A percentile compares a stretch with the other conserved stretches of the same genome.
These are phyloP conservation scores for Spathaspora hagerdaliae DNA, from an alignment of 805 yeast genomes.

Conservation along the genomic window DNA sequence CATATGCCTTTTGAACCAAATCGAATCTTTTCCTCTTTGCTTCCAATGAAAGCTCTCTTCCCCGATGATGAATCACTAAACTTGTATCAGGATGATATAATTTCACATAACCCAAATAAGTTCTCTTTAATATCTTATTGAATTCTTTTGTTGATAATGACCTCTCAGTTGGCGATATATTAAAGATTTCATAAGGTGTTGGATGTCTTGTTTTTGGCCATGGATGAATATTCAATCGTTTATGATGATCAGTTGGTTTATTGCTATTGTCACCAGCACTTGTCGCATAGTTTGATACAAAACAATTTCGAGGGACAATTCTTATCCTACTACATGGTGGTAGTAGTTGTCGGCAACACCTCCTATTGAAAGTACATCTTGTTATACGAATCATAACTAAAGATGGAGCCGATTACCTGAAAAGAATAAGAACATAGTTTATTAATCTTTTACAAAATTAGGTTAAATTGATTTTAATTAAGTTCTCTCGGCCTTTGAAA, in stretches of 20 bases:
- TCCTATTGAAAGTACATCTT: no score
- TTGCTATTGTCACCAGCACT: conserved; percentile 7
- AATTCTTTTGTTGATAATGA: conserved; percentile 45
- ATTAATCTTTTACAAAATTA: no score
- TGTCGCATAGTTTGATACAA: conserved; percentile 13
- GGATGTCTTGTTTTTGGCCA: conserved; percentile 64
- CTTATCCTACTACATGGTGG: no score
- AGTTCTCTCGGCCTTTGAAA: no score
- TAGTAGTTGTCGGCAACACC: no score
- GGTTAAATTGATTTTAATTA: no score
- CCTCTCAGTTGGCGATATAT: conserved; percentile 27
- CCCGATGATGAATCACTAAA: conserved; percentile 11
- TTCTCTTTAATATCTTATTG: conserved; percentile 39
- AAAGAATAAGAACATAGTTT: no score
- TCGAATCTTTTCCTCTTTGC: conserved; percentile 31
- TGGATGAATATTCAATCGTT: conserved; percentile 22
- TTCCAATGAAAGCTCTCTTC: conserved; percentile 25
- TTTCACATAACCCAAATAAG: conserved; percentile 48
- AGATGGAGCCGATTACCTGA: no score
- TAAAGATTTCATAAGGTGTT: conserved; percentile 67
- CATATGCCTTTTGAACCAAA: conserved; percentile 33
- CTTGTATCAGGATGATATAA: conserved; percentile 76
- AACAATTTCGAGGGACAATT: no score
- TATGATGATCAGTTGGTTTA: conserved; percentile 17
- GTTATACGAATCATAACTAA: no score